Conservation (phyloP, 805 yeast genomes). For the Myxozyma kluyveri region DNA sequence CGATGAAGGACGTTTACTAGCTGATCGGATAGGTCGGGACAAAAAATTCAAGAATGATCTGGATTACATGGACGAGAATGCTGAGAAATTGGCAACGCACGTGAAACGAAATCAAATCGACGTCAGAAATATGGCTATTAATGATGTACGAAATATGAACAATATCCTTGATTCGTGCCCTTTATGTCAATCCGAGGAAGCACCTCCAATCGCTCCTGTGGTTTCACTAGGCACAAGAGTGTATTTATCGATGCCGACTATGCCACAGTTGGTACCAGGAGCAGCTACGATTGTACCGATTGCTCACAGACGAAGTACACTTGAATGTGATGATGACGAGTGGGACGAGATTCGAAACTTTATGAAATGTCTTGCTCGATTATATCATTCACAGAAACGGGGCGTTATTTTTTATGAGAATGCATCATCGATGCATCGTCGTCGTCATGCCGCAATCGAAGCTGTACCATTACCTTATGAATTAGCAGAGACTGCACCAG, state of each 20-base stretch:
- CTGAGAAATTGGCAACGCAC: conserved; percentile 40
- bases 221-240: conserved; percentile 42
- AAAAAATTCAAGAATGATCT: conserved; percentile 41
- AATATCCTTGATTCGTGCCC: conserved; percentile 41
- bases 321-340: conserved; percentile 46
- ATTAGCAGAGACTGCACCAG: conserved; percentile 38
- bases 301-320: conserved; percentile 42
- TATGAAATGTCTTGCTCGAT: conserved; percentile 44
- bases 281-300: conserved; percentile 46
- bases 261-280: conserved; percentile 42
- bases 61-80: conserved; percentile 47
- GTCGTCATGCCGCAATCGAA: conserved; percentile 44
- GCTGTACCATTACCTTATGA: conserved; percentile 47
- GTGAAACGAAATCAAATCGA: conserved; percentile 37
- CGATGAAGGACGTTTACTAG: conserved; percentile 35
- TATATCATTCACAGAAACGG: conserved; percentile 41
- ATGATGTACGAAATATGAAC: conserved; percentile 34
- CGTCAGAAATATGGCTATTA: conserved; percentile 35
- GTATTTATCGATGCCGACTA: conserved; percentile 43
- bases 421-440: conserved; percentile 36
- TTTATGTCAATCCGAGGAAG: conserved; percentile 39
- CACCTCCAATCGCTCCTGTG: conserved; percentile 36
- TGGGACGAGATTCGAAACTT: conserved; percentile 45
- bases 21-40: conserved; percentile 42
- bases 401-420: conserved; percentile 49